Evolutionary conservation across 2,329 filamentous ascomycete genomes (phyloP).

Genomic region (Calonectria montana): DNA sequence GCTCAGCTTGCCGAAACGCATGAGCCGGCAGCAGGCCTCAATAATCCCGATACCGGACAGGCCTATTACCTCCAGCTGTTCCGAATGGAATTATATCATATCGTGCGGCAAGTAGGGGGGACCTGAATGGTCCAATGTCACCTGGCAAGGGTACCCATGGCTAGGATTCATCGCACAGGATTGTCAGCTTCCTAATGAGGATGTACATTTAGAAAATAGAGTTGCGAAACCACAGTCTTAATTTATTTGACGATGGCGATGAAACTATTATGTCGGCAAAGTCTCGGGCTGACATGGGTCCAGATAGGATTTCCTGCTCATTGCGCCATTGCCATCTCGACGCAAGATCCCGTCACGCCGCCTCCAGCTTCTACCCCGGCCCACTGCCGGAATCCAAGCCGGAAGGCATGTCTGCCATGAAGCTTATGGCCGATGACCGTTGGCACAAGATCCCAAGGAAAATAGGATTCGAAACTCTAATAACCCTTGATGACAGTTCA

Average conservation of each 20-base stretch:
- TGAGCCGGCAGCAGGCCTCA: neutral
- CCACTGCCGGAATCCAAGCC: neutral
- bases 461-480: constrained; percentile 1
- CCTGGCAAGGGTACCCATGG: neutral
- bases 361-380: neutral
- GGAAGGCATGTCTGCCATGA: neutral
- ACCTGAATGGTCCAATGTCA: constrained; percentile 2
- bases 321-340: neutral
- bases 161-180: neutral
- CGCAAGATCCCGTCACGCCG: neutral
- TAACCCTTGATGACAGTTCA: neutral
- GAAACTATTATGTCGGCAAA: neutral
- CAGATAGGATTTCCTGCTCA: neutral
- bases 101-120: neutral
- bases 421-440: neutral
- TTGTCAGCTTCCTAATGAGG: neutral
- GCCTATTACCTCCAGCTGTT: neutral
- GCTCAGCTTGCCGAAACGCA: neutral
- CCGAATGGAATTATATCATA: neutral
- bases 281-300: neutral
- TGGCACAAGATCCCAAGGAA: neutral
- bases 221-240: neutral
- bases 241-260: neutral
- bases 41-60: neutral
- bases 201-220: neutral